Percentiles rank a stretch among this genome's conserved stretches.
These are phyloP conservation scores for Russula brevipes DNA, from an alignment of 768 basidiomycete species.

Conservation along the genomic window DNA sequence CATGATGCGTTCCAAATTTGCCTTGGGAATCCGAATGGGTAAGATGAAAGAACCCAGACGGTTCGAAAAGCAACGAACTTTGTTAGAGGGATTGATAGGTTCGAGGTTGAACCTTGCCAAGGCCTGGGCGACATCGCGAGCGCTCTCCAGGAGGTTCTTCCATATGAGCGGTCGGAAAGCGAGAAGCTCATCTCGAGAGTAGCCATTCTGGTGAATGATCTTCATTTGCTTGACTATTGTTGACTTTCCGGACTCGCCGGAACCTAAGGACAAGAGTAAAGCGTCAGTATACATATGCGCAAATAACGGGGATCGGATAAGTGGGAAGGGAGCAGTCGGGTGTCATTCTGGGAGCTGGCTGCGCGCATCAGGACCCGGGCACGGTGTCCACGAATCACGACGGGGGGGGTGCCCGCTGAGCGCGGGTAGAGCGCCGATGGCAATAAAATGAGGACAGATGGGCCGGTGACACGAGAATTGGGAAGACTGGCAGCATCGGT, in stretches of 20 bases:
- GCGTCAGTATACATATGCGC: slow-evolving; percentile 3
- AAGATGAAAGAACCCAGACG: slow-evolving; percentile 21
- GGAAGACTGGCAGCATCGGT: not conserved
- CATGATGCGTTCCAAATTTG: slow-evolving; percentile 55
- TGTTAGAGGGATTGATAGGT: slow-evolving; percentile 60
- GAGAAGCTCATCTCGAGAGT: slow-evolving; percentile 69
- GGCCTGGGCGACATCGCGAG: slow-evolving; percentile 77
- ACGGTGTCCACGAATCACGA: not conserved
- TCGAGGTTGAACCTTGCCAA: slow-evolving; percentile 85
- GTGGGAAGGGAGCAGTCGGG: not conserved
- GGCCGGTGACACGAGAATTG: not conserved
- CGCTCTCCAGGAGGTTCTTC: slow-evolving; percentile 84
- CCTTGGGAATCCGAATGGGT: slow-evolving; percentile 25
- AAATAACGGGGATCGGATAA: slow-evolving; percentile 2
- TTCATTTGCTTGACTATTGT: slow-evolving; percentile 99
- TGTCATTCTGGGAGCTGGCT: too few species aligned
- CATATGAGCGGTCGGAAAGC: slow-evolving; percentile 75
- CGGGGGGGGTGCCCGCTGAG: not conserved
- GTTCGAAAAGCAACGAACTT: slow-evolving; percentile 34
- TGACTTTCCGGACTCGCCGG: slow-evolving; percentile 91
- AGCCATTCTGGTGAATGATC: slow-evolving; percentile 93
- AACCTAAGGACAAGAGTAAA: slow-evolving; percentile 47
- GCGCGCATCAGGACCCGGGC: not conserved
- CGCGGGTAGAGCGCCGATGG: not conserved
- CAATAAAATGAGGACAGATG: not conserved